Evolutionary conservation across 306 rosid genomes (phyloP).

Genomic region (Begonia peltatifolia): DNA sequence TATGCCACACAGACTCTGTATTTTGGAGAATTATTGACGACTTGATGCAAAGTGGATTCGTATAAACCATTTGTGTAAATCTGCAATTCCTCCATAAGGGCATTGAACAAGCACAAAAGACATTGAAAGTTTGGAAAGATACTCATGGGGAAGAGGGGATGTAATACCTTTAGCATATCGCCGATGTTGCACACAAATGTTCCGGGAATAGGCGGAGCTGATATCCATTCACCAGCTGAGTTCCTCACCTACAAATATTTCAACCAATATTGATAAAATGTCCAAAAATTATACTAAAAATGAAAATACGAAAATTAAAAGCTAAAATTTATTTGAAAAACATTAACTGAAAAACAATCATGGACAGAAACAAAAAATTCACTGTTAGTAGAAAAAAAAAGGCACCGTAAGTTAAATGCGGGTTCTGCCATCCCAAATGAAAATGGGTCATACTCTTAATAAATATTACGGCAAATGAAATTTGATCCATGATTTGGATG

Average conservation of each 20-base stretch:
- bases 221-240: conserved; percentile 76
- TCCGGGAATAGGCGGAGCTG: conserved; percentile 79
- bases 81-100: conserved; percentile 26
- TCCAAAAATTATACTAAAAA: too few relatives aligned
- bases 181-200: conserved; percentile 83
- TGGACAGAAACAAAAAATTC: too few relatives aligned
- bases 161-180: conserved; percentile 80
- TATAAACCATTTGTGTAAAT: conserved; percentile 82
- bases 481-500: too few relatives aligned
- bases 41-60: conserved; percentile 83
- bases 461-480: too few relatives aligned
- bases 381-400: too few relatives aligned
- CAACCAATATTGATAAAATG: conserved; percentile 1
- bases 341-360: too few relatives aligned
- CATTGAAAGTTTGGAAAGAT: neutral
- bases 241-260: conserved; percentile 65
- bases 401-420: too few relatives aligned
- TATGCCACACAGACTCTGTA: conserved; percentile 66
- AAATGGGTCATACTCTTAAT: too few relatives aligned
- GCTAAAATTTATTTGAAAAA: too few relatives aligned
- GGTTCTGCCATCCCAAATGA: too few relatives aligned
- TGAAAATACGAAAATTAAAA: too few relatives aligned
- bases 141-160: neutral
- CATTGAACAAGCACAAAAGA: neutral
- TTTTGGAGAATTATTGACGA: conserved; percentile 46